phyloP scores from a whole-genome alignment of 495 filamentous ascomycete genomes.

The Neurospora sp. region DNA sequence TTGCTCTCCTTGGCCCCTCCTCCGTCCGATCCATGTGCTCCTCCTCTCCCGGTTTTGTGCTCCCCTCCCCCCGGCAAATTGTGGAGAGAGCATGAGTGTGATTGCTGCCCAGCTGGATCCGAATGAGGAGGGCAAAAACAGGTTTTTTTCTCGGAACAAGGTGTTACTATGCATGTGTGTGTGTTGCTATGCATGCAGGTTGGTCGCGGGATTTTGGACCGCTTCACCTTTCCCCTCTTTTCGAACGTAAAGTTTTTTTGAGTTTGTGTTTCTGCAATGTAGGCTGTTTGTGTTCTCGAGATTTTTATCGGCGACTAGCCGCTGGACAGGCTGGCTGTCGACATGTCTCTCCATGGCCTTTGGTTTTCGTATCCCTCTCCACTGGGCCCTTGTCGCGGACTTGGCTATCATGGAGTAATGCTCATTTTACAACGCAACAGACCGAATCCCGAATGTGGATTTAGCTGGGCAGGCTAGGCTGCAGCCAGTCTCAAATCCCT shows the following conservation, averaged over 20 bases:
- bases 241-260: background rate
- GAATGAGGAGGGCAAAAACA: background rate
- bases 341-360: background rate
- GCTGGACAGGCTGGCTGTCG: background rate
- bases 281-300: background rate
- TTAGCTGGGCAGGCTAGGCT: background rate
- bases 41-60: background rate
- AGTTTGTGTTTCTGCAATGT: background rate
- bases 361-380: background rate
- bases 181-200: background rate
- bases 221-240: background rate
- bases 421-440: background rate
- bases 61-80: background rate
- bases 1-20: background rate
- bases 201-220: background rate
- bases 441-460: background rate
- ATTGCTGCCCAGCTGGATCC: background rate
- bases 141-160: background rate
- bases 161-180: background rate
- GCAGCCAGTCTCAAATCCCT: background rate
- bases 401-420: background rate
- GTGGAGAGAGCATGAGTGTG: background rate
- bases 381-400: background rate
- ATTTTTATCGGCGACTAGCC: background rate
- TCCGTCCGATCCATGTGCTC: background rate